Evolutionary conservation across 129 eudicot species (phyloP).

Genomic region (Chrysanthemum seticuspe): DNA sequence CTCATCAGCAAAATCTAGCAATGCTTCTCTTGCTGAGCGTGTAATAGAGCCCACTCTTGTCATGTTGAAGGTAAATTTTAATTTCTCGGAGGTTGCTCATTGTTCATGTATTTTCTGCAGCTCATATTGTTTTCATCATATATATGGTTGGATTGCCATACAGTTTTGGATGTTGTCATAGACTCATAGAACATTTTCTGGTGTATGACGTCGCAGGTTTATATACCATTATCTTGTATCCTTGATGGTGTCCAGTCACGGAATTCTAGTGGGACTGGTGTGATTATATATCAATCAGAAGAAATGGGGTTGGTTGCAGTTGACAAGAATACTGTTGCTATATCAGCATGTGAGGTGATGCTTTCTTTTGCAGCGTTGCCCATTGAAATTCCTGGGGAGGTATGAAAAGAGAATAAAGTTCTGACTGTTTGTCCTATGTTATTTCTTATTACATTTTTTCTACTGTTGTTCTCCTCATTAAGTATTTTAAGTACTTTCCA

Average conservation of each 20-base stretch:
- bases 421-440: neutral
- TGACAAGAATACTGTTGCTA: slow-evolving; percentile 90
- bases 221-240: slow-evolving; percentile 91
- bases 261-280: slow-evolving; percentile 90
- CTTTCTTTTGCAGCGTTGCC: slow-evolving; percentile 98
- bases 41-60: slow-evolving; percentile 90
- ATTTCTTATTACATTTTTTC: neutral
- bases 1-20: slow-evolving; percentile 52
- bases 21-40: slow-evolving; percentile 86
- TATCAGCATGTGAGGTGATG: slow-evolving; percentile 86
- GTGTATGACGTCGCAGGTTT: slow-evolving; percentile 18
- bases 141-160: neutral
- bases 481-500: slow-evolving; percentile 26
- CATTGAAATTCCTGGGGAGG: slow-evolving; percentile 93
- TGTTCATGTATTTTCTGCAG: slow-evolving; percentile 6
- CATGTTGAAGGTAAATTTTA: slow-evolving; percentile 71
- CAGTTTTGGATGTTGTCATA: neutral
- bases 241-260: slow-evolving; percentile 89
- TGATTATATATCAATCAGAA: slow-evolving; percentile 80
- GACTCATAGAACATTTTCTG: neutral
- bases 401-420: slow-evolving; percentile 15
- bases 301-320: slow-evolving; percentile 85
- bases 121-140: neutral
- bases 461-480: slow-evolving; percentile 2
- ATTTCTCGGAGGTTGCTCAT: neutral